These are phyloP conservation scores for Iberis amara DNA, from an alignment of 441 rosid genomes.

Conservation along the genomic window DNA sequence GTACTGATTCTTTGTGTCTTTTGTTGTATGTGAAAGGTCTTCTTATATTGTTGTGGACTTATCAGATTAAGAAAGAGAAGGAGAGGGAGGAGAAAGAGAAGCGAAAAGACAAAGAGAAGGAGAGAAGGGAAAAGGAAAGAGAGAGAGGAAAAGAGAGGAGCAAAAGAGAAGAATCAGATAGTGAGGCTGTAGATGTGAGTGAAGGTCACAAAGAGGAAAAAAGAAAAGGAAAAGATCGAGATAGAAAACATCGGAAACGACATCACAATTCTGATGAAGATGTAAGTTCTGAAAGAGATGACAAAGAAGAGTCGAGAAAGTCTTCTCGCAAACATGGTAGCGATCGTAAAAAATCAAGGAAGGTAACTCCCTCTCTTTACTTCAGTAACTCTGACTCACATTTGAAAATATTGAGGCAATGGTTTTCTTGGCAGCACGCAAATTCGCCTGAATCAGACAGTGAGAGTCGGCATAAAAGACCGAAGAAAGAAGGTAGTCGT, in stretches of 20 bases:
- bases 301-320: conserved; percentile 68
- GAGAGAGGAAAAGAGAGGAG: conserved; percentile 56
- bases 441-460: conserved; percentile 79
- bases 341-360: conserved; percentile 88
- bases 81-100: conserved; percentile 61
- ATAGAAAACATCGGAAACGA: conserved; percentile 77
- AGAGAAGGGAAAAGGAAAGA: conserved; percentile 60
- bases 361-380: conserved; percentile 38
- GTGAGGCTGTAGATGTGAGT: conserved; percentile 61
- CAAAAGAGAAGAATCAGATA: conserved; percentile 77
- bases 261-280: conserved; percentile 67
- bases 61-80: conserved; percentile 61
- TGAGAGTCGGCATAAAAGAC: conserved; percentile 69
- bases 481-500: conserved; percentile 51
- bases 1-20: conserved; percentile 28
- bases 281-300: conserved; percentile 77
- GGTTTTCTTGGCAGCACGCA: conserved; percentile 52
- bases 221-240: conserved; percentile 74
- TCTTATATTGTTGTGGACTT: conserved; percentile 5
- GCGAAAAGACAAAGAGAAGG: conserved; percentile 69
- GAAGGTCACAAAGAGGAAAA: conserved; percentile 73
- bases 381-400: no score
- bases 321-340: conserved; percentile 76
- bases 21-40: not conserved
- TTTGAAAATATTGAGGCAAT: conserved; percentile 5